Evolutionary conservation across 2,329 filamentous ascomycete genomes (phyloP).

Genomic region (Lasiodiplodia hormozganensis): DNA sequence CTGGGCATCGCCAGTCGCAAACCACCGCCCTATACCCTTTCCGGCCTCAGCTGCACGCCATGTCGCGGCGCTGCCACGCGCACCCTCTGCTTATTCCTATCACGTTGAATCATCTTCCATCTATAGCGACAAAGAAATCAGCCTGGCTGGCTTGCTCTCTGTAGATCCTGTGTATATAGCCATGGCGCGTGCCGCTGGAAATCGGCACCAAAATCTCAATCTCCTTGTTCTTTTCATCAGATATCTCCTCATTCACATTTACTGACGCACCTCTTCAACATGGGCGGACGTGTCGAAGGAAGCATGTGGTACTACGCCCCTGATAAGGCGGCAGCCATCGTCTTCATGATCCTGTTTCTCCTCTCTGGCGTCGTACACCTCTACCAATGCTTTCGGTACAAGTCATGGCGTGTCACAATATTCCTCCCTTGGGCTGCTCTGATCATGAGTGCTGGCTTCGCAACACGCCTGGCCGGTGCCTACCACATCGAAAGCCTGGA

Average conservation of each 20-base stretch:
- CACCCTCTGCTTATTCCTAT: background rate
- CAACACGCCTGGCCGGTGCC: conserved; percentile 60
- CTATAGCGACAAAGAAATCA: background rate
- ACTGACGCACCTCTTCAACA: background rate
- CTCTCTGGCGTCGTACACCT: conserved; percentile 57
- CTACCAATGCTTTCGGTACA: conserved; percentile 63
- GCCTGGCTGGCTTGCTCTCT: background rate
- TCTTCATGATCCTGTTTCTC: conserved; percentile 59
- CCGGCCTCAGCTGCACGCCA: conserved; percentile 5
- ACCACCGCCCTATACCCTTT: background rate
- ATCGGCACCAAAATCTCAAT: background rate
- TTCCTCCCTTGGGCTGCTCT: conserved; percentile 62
- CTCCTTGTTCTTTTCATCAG: background rate
- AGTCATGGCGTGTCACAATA: conserved; percentile 62
- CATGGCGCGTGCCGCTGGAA: background rate
- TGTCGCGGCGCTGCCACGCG: conserved; percentile 1
- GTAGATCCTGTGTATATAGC: conserved; percentile 3
- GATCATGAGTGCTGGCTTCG: conserved; percentile 64
- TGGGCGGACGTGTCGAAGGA: conserved; percentile 34
- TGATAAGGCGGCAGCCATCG: conserved; percentile 60
- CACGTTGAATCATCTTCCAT: background rate
- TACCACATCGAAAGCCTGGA: conserved; percentile 55
- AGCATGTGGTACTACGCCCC: conserved; percentile 58
- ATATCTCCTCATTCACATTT: background rate
- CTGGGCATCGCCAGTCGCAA: background rate